Conservation (phyloP, 129 eudicot species). For the Arctium minus region DNA sequence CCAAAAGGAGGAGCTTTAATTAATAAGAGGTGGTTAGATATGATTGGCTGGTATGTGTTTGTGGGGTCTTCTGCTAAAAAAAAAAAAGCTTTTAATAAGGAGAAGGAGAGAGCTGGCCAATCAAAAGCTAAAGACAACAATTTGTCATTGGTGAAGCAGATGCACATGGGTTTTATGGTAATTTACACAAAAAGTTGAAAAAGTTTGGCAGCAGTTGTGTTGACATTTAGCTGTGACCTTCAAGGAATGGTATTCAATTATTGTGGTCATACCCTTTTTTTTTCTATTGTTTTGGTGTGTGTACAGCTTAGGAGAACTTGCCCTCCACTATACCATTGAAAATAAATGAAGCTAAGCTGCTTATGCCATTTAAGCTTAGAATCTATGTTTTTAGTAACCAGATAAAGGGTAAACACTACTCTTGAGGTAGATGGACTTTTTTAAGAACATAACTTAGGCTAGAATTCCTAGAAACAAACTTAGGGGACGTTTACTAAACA, state of each 20-base stretch:
- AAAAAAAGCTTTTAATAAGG: background rate
- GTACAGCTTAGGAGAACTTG: conserved; percentile 2
- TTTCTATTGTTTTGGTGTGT: conserved; percentile 6
- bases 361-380: background rate
- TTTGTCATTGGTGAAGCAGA: conserved; percentile 46
- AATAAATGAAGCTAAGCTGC: background rate
- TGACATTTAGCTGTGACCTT: conserved; percentile 38
- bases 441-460: background rate
- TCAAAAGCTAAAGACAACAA: conserved; percentile 47
- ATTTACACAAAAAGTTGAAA: conserved; percentile 32
- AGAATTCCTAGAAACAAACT: background rate
- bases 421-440: background rate
- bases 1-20: conserved; percentile 27
- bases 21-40: conserved; percentile 39
- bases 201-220: conserved; percentile 33
- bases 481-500: too few species aligned
- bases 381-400: background rate
- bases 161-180: conserved; percentile 40
- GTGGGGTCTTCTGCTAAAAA: conserved; percentile 38
- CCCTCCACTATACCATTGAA: conserved; percentile 12
- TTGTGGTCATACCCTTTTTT: conserved; percentile 20
- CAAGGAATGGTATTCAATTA: conserved; percentile 32
- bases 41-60: conserved; percentile 55
- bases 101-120: conserved; percentile 35
- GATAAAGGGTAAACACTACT: background rate